Evolutionary conservation across 169 alveolate species (phyloP), one percentile per base, ranked within the genome.

Genomic region (Besnoitia besnoiti): DNA sequence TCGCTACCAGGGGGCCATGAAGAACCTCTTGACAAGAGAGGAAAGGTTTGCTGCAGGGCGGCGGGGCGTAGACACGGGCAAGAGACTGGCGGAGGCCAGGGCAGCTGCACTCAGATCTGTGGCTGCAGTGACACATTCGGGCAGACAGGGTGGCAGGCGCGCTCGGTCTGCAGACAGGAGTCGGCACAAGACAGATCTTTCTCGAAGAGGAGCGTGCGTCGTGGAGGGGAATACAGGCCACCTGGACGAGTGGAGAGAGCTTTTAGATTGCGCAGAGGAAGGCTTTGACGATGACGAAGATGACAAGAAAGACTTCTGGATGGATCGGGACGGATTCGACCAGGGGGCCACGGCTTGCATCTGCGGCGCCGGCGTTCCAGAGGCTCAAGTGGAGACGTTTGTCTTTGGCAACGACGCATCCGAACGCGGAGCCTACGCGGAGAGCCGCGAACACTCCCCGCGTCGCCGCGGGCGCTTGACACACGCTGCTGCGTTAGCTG

Each of bases 311-410:
- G 39, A n/a, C 39, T n/a, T 73, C 46, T 37, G 39, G 46, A 10
- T 19, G 12, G 82, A 73, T 62, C 35, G 39, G 24, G 82, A 73
- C 46, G 39, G 46, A 16, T 42, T 1, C 46, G 82, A 73, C 1
- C 59, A 35, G 21, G 87, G 59, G 30, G 59, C 61, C 16, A 4
- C 55, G 19, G 47, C 19, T 14, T 7, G 87, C 0, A 1, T 27
- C 37, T 77, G 87, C 55, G 87, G 87, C 50, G 10, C 59, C 0
- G 87, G 59, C 21, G 87, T 39, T 21, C 87, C 87, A 4, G 59
- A 44, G 5, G 30, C 55, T 24, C 61, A 19, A 42, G 87, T 77
- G 21, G 33, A 37, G 59, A 21, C 87, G 21, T 77, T 77, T 55
- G 35, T 77, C 59, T 77, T 77, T 42, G 59, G 87, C 3, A 77